Conservation (phyloP, 768 basidiomycete genomes). For the Hemileccinum impolitum region DNA sequence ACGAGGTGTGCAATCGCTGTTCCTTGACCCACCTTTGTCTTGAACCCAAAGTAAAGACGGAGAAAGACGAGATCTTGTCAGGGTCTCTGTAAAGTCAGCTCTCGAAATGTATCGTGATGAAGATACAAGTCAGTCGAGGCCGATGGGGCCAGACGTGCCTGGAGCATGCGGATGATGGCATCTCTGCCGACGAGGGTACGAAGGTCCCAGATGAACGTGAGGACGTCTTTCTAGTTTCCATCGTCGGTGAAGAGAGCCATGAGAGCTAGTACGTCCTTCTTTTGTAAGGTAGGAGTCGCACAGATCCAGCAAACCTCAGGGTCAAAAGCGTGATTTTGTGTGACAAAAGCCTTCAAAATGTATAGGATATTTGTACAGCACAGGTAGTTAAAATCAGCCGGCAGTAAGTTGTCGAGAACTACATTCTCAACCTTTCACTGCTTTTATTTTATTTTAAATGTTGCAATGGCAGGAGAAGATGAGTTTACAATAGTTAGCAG, state of each 20-base stretch:
- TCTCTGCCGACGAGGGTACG: slow-evolving; percentile 38
- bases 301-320: neutral
- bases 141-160: slow-evolving; percentile 28
- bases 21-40: slow-evolving; percentile 40
- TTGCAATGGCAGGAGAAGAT: neutral
- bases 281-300: neutral
- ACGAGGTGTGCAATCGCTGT: slow-evolving; percentile 53
- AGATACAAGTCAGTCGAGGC: slow-evolving; percentile 21
- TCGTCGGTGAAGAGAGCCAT: slow-evolving; percentile 30
- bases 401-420: neutral
- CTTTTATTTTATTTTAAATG: neutral
- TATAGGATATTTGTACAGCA: neutral
- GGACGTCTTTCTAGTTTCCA: slow-evolving; percentile 43
- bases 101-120: slow-evolving; percentile 11
- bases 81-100: slow-evolving; percentile 31
- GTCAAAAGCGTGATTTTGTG: neutral
- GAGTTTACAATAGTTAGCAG: neutral
- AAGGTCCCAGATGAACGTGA: slow-evolving; percentile 48
- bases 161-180: slow-evolving; percentile 33
- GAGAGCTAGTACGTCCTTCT: slow-evolving; percentile 19
- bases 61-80: slow-evolving; percentile 56
- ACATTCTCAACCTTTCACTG: neutral
- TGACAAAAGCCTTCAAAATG: neutral
- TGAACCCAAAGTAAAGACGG: slow-evolving; percentile 48
- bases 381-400: neutral